These are phyloP conservation scores for Trichosporon ovoides DNA, from an alignment of 1,284 basidiomycete genomes.

Conservation along the genomic window DNA sequence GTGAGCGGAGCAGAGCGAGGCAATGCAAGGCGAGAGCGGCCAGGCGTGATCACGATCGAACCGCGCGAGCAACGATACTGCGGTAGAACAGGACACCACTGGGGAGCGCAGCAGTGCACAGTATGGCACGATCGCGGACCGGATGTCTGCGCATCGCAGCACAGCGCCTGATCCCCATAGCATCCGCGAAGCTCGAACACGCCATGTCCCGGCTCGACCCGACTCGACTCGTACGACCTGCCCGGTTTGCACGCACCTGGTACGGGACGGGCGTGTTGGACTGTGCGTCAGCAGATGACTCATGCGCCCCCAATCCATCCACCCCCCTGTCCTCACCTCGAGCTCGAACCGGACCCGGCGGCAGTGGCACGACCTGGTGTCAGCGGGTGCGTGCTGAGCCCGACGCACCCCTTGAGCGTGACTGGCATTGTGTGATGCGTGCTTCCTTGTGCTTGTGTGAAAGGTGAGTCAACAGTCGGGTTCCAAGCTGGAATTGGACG, in stretches of 20 bases:
- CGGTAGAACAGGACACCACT: too few species aligned
- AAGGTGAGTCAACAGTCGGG: too few species aligned
- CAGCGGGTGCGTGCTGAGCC: background rate
- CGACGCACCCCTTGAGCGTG: slow-evolving; percentile 34
- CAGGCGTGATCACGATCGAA: too few species aligned
- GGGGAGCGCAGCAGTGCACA: too few species aligned
- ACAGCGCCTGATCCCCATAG: too few species aligned
- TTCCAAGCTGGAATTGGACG: too few species aligned
- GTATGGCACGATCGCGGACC: too few species aligned
- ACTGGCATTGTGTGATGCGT: slow-evolving; percentile 31
- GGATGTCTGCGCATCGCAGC: too few species aligned
- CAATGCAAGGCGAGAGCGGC: background rate
- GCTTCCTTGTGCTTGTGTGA: background rate
- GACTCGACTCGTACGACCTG: too few species aligned
- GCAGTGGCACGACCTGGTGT: slow-evolving; percentile 46
- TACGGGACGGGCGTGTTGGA: slow-evolving; percentile 48
- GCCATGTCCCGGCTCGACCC: background rate
- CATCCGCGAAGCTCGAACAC: too few species aligned
- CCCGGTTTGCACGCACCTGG: slow-evolving; percentile 32
- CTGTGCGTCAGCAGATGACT: slow-evolving; percentile 13
- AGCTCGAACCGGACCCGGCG: slow-evolving; percentile 43
- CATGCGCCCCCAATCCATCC: background rate
- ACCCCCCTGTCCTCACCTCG: slow-evolving; percentile 25
- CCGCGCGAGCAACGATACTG: too few species aligned
- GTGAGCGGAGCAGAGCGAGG: background rate